Conservation (phyloP, 306 rosid genomes). For the Inga oerstediana region DNA sequence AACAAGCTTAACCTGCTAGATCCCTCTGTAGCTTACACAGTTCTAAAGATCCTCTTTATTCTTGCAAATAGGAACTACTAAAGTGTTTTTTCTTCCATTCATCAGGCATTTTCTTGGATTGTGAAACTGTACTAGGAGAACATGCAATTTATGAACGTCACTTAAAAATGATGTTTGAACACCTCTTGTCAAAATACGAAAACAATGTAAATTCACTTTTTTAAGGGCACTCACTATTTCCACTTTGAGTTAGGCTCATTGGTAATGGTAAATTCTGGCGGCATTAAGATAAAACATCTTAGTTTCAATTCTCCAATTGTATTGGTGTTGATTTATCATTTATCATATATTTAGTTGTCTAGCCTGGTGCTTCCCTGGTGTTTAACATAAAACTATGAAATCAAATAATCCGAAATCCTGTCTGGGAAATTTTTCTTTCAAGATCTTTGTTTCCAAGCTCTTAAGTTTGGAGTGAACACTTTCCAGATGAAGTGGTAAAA, state of each 20-base stretch:
- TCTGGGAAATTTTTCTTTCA: conserved; percentile 20
- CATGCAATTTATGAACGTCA: not conserved
- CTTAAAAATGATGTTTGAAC: not conserved
- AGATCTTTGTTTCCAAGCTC: conserved; percentile 11
- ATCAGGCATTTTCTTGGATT: too few relatives aligned
- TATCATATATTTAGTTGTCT: not conserved
- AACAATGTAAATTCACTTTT: not conserved
- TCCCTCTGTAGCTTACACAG: too few relatives aligned
- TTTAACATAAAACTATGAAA: not conserved
- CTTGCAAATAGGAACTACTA: too few relatives aligned
- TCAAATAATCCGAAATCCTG: not conserved
- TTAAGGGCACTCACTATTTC: not conserved
- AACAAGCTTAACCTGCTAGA: too few relatives aligned
- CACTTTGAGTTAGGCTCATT: not conserved
- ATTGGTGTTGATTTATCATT: not conserved
- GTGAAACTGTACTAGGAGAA: not conserved
- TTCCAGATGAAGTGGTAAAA: not conserved
- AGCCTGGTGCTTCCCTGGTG: not conserved
- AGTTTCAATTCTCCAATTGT: not conserved
- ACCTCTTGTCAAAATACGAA: not conserved
- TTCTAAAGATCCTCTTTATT: too few relatives aligned
- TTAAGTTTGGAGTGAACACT: conserved; percentile 2
- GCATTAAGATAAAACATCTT: not conserved
- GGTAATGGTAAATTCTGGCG: not conserved
- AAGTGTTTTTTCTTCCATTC: too few relatives aligned